Base-by-base conservation (phyloP, 768 basidiomycete genomes). In the Clavulina sp. region DNA sequence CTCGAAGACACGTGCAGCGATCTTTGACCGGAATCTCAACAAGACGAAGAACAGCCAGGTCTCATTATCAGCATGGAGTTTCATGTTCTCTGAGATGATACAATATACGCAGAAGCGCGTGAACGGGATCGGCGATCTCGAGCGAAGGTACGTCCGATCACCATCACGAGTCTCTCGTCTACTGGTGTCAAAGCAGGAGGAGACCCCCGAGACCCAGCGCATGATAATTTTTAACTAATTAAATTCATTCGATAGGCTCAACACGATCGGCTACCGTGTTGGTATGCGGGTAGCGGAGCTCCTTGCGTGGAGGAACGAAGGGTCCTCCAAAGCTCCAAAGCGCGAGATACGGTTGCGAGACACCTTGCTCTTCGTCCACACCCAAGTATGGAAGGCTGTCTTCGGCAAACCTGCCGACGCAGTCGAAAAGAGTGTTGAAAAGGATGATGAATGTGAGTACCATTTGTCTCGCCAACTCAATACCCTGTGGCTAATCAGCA, bases 21-120 rank as follows among this genome's bases (percentile, higher is more conserved):
- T 96, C 55, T 87, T 93, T 66, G 93, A 96, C 60, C 74, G 91
- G 53, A 79, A 75, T 46, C 71, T 95, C 58, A 88, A 84, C 71
- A 93, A 91, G 71, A 80, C 85, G 2, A 78, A 85, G 40, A 73
- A 77, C 9, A 67, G 80, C 24, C 93, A 97, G 62, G 86, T 93
- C 49, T 83, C 84, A 16, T 71, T 79, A 3, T 73, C 81, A 2
- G 83, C 89, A 0, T 91, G 87, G 62, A 73, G 83, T 0, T 97
- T 95, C 62, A 72, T 97, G 52, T 91, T 96, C 66, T 84, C 84
- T 3, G 92, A 97, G 67, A 71, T 91, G 9, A 81, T 99, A 1
- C 83, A 91, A 64, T 97, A 97, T 66, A 93, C 88, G 1, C 95
- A 97, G 68, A 91, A 87, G 61, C 77, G 89, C 49, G 93, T 96